Percentiles rank a stretch among this genome's conserved stretches.
Evolutionary conservation across 305 asterid genomes (phyloP).

Genomic region (Solanum aculeatissimum): DNA sequence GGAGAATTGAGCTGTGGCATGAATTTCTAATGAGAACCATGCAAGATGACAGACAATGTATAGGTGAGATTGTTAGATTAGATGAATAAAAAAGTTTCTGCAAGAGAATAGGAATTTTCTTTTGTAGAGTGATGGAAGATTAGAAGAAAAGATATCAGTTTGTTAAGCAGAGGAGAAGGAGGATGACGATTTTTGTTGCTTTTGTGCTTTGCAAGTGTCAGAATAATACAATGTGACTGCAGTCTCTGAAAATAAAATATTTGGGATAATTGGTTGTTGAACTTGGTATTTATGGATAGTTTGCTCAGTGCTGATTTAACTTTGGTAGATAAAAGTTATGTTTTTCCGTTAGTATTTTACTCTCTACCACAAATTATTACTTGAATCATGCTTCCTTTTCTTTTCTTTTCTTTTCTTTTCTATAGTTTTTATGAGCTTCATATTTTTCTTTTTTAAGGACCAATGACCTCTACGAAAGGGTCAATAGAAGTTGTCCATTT

Average conservation of each 20-base stretch:
- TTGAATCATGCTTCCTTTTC: not conserved
- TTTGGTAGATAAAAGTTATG: not conserved
- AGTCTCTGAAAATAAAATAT: not conserved
- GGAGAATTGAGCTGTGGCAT: not conserved
- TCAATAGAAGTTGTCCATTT: constrained; percentile 63
- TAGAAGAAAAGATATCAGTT: not conserved
- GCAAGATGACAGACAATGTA: not conserved
- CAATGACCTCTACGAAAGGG: constrained; percentile 27
- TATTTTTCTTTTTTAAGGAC: constrained; percentile 25
- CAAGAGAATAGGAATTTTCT: not conserved
- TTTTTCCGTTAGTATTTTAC: not conserved
- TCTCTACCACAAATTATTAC: not conserved
- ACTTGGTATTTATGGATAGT: not conserved
- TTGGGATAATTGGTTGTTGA: not conserved
- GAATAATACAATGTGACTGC: not conserved
- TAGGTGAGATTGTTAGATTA: not conserved
- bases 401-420: not conserved
- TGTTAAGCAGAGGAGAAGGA: not conserved
- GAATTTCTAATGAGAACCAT: not conserved
- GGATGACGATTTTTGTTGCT: not conserved
- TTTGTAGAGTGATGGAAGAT: not conserved
- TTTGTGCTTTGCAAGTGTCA: not conserved
- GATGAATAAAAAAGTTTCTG: not conserved
- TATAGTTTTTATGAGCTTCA: not conserved
- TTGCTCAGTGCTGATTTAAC: not conserved